Conservation (phyloP, 1,284 basidiomycete genomes). For the Salmacisia buchloeana region DNA sequence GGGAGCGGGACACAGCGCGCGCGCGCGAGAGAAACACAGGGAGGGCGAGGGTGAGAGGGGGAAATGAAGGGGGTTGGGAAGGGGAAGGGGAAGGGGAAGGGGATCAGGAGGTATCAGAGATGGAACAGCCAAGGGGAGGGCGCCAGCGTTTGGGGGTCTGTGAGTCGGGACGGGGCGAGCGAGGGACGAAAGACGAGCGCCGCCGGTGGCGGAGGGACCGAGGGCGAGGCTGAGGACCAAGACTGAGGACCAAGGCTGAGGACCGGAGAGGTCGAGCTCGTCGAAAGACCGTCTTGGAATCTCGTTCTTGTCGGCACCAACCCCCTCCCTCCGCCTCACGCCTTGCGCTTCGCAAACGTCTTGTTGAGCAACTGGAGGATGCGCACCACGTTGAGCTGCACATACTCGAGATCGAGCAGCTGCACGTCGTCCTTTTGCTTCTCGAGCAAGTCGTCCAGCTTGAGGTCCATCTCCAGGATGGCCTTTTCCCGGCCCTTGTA, state of each 20-base stretch:
- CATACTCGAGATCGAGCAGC: constrained; percentile 90
- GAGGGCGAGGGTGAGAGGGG: neutral
- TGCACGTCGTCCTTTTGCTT: constrained; percentile 99
- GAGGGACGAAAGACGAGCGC: no score
- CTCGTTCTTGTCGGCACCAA: neutral
- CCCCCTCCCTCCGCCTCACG: neutral
- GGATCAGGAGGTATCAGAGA: neutral
- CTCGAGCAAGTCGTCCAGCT: constrained; percentile 95
- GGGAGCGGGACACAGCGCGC: neutral
- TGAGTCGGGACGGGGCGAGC: no score
- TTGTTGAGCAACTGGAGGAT: constrained; percentile 67
- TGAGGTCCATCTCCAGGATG: constrained; percentile 98
- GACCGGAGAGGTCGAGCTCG: no score
- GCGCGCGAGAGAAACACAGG: neutral
- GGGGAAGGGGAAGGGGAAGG: constrained; percentile 1
- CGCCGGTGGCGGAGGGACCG: no score
- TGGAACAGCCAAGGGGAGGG: no score
- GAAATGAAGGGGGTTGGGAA: neutral
- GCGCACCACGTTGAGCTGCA: constrained; percentile 92
- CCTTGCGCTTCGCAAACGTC: constrained; percentile 37
- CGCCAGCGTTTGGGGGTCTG: no score
- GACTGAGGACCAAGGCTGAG: no score
- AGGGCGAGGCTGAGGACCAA: no score
- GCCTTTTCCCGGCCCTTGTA: constrained; percentile 99
- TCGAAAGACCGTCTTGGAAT: no score